Evolutionary conservation across 768 basidiomycete genomes (phyloP).

Genomic region (Tricholoma hemisulphureum): DNA sequence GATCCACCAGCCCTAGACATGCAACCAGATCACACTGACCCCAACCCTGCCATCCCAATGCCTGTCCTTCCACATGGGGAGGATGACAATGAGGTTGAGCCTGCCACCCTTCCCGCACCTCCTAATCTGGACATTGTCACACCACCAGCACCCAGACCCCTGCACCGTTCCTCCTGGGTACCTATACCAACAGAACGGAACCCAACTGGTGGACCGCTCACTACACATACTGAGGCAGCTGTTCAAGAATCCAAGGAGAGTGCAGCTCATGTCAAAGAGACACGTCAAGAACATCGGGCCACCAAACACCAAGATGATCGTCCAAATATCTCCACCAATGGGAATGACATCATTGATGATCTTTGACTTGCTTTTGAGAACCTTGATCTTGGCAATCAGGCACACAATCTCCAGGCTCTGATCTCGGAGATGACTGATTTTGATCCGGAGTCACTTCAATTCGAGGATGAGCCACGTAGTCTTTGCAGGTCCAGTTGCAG

Average conservation of each 20-base stretch:
- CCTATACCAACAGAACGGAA: neutral
- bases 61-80: no score
- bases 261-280: neutral
- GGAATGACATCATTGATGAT: neutral
- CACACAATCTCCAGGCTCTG: neutral
- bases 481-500: no score
- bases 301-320: no score
- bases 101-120: neutral
- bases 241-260: slow-evolving; percentile 1
- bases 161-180: neutral
- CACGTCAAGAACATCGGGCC: neutral
- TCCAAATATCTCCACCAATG: no score
- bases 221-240: neutral
- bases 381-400: neutral
- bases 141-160: neutral
- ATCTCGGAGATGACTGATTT: neutral
- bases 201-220: neutral
- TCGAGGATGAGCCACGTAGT: no score
- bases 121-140: neutral
- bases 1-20: neutral
- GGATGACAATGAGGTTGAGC: neutral
- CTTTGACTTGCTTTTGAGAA: neutral
- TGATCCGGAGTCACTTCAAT: slow-evolving; percentile 6
- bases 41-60: no score
- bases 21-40: neutral